Evolutionary conservation across 352 stramenopile species (phyloP).

Genomic region (Phytophthora megakarya): DNA sequence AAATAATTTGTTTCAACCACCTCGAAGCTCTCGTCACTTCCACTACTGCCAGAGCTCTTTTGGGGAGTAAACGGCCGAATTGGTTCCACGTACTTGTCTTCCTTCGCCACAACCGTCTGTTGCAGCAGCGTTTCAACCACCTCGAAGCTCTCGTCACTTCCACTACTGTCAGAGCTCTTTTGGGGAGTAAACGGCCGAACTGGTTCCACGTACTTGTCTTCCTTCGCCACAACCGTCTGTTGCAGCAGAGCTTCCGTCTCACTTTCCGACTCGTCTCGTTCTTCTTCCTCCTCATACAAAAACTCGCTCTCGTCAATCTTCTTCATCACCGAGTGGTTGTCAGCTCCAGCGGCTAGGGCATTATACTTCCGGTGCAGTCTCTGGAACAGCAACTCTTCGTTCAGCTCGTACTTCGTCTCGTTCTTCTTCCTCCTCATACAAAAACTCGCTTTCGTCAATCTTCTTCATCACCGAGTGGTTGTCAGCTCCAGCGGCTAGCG

Average conservation of each 20-base stretch:
- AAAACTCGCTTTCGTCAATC: constrained; percentile 56
- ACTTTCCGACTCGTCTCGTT: constrained; percentile 37
- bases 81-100: constrained; percentile 8
- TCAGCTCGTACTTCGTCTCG: constrained; percentile 82
- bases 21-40: constrained; percentile 49
- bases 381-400: constrained; percentile 81
- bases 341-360: constrained; percentile 44
- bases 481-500: constrained; percentile 42
- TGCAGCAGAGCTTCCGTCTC: neutral
- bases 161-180: constrained; percentile 31
- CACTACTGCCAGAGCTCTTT: constrained; percentile 31
- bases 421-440: constrained; percentile 60
- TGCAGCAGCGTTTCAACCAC: constrained; percentile 35
- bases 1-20: constrained; percentile 37
- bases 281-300: constrained; percentile 58
- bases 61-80: neutral
- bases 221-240: neutral
- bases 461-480: constrained; percentile 43
- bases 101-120: constrained; percentile 17
- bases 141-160: constrained; percentile 49
- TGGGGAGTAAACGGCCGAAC: neutral
- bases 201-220: neutral
- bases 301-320: constrained; percentile 59
- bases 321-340: constrained; percentile 41
- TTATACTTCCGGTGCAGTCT: constrained; percentile 85